phyloP scores from a whole-genome alignment of 768 basidiomycete genomes.

The Sporobolomyces pararoseus region DNA sequence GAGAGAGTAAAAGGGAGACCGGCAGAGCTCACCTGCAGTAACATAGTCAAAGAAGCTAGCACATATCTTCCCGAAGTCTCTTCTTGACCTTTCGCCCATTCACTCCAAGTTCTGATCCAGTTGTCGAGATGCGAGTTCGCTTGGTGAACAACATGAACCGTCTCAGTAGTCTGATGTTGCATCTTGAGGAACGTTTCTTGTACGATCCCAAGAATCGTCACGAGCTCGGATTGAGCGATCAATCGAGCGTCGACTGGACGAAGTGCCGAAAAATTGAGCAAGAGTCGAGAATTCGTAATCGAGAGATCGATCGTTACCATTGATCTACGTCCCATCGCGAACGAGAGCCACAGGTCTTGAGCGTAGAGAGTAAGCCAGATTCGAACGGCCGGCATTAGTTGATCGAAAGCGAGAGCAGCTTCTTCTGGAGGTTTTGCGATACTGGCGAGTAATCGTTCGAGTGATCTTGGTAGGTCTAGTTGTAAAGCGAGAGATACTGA shows the following conservation, averaged over 20 bases:
- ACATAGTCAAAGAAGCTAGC: constrained; percentile 7
- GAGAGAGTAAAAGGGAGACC: not conserved
- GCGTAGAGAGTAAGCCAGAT: constrained; percentile 32
- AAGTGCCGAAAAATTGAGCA: constrained; percentile 30
- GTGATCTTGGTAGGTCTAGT: constrained; percentile 28
- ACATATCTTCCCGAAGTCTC: constrained; percentile 20
- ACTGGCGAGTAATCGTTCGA: constrained; percentile 21
- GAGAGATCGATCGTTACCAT: constrained; percentile 40
- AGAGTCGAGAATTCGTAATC: constrained; percentile 28
- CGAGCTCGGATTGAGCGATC: constrained; percentile 37
- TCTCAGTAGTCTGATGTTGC: constrained; percentile 19
- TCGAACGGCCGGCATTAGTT: constrained; percentile 25
- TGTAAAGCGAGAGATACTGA: constrained; percentile 27
- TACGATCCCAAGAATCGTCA: constrained; percentile 34
- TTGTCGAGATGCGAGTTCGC: constrained; percentile 27
- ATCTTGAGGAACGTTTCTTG: constrained; percentile 39
- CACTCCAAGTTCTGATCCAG: constrained; percentile 35
- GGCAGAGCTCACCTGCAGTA: not conserved
- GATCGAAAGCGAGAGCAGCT: constrained; percentile 21
- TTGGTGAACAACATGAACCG: constrained; percentile 26
- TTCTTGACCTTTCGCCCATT: constrained; percentile 26
- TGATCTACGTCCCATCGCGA: constrained; percentile 32
- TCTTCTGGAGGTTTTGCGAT: constrained; percentile 7
- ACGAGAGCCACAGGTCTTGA: constrained; percentile 36
- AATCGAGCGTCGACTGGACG: constrained; percentile 38